These are phyloP conservation scores for Xylogone sp. DNA, from an alignment of 2,329 filamentous ascomycete genomes.

Conservation along the genomic window DNA sequence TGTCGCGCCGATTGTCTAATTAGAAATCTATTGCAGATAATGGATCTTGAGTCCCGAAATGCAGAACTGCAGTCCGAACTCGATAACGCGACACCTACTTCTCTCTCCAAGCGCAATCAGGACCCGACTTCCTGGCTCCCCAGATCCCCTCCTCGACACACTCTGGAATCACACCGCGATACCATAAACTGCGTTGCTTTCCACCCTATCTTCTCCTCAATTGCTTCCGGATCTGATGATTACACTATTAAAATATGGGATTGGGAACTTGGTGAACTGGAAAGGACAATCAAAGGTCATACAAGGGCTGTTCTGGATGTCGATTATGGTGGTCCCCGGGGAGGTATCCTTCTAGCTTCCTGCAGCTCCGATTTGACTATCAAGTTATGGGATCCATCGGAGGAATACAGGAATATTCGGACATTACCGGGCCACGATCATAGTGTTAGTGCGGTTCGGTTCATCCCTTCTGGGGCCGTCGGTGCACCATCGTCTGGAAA, in stretches of 20 bases:
- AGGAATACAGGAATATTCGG: conserved; percentile 93
- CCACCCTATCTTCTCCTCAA: conserved; percentile 84
- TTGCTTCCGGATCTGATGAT: conserved; percentile 89
- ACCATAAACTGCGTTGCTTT: conserved; percentile 87
- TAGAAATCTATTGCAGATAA: conserved; percentile 56
- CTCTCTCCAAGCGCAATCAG: conserved; percentile 74
- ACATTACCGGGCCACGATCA: conserved; percentile 91
- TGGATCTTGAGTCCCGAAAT: conserved; percentile 83
- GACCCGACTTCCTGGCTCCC: conserved; percentile 87
- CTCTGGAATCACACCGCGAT: conserved; percentile 75
- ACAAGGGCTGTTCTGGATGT: conserved; percentile 85
- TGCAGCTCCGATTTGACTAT: conserved; percentile 82
- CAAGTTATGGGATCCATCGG: conserved; percentile 88
- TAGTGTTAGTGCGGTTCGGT: conserved; percentile 82
- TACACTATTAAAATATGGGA: conserved; percentile 97
- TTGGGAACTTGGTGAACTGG: conserved; percentile 88
- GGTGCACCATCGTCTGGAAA: conserved; percentile 78
- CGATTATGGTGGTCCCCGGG: conserved; percentile 83
- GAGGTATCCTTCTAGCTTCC: conserved; percentile 68
- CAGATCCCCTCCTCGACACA: conserved; percentile 75
- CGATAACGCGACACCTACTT: conserved; percentile 73
- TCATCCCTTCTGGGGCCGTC: conserved; percentile 78
- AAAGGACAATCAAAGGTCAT: conserved; percentile 87
- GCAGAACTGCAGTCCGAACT: conserved; percentile 74
- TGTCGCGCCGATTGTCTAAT: too few relatives aligned